A percentile compares a stretch with the other conserved stretches of the same genome.
These are phyloP conservation scores for Gastrodia elata DNA, from an alignment of 106 monocot species.

Conservation along the genomic window DNA sequence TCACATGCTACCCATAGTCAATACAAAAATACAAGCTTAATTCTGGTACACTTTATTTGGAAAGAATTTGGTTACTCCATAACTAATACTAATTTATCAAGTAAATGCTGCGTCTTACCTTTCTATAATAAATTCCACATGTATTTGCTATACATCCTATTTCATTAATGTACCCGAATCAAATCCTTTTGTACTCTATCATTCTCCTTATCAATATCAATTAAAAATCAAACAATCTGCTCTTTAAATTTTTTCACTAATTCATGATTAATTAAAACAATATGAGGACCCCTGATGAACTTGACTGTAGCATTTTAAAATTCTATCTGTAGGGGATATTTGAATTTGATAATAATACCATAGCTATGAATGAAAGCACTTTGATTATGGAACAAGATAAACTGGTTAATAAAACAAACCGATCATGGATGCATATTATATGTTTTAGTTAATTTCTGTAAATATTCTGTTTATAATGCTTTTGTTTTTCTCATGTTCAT, in stretches of 20 bases:
- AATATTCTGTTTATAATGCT: background rate
- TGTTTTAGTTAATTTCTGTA: background rate
- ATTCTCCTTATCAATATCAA: background rate
- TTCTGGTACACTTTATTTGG: background rate
- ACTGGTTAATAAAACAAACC: background rate
- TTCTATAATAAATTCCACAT: background rate
- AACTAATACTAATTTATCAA: background rate
- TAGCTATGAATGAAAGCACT: background rate
- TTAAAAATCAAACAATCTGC: background rate
- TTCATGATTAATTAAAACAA: background rate
- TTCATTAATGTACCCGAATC: background rate
- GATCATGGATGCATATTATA: background rate
- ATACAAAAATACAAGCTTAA: background rate
- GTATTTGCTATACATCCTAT: background rate
- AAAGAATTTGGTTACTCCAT: background rate
- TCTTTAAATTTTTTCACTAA: background rate
- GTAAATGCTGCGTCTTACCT: background rate
- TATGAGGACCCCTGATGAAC: background rate
- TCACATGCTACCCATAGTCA: background rate
- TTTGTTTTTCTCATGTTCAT: background rate
- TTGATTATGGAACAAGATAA: background rate
- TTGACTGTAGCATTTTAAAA: background rate
- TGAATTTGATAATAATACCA: background rate
- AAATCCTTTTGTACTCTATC: background rate
- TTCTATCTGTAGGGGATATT: background rate